A percentile compares a stretch with the other conserved stretches of the same genome.
Conservation (phyloP, 2,329 filamentous ascomycete species). For the Colletotrichum karsti region DNA sequence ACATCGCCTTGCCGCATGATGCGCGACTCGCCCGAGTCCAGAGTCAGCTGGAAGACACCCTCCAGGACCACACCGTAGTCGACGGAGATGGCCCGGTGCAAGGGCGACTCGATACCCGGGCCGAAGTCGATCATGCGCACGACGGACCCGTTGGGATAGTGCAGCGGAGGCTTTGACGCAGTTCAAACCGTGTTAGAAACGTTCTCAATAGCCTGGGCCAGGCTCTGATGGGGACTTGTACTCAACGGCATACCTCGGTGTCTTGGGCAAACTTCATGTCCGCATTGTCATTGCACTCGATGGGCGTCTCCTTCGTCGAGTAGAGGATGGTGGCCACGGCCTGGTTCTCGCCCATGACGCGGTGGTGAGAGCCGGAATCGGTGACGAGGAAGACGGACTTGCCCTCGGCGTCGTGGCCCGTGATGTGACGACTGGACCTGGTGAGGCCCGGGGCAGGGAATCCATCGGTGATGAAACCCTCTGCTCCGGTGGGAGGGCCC, state of each 20-base stretch:
- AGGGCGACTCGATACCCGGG: conserved; percentile 33
- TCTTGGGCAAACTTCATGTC: conserved; percentile 24
- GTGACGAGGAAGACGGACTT: conserved; percentile 35
- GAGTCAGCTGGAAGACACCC: conserved; percentile 57
- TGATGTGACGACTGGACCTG: neutral
- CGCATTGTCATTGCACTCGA: conserved; percentile 33
- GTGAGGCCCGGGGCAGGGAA: neutral
- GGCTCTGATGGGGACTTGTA: too few species aligned
- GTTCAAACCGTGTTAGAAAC: too few species aligned
- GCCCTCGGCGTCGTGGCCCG: conserved; percentile 2
- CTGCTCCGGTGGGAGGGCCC: too few species aligned
- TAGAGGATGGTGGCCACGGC: conserved; percentile 38
- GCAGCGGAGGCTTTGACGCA: too few species aligned
- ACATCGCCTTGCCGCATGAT: conserved; percentile 59
- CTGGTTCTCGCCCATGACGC: conserved; percentile 32
- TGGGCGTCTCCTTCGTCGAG: conserved; percentile 35
- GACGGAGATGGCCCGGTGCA: conserved; percentile 62
- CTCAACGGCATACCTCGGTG: too few species aligned
- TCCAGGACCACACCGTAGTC: conserved; percentile 65
- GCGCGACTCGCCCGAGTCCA: conserved; percentile 59
- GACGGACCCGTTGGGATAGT: too few species aligned
- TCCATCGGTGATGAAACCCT: too few species aligned
- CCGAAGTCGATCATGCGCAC: neutral
- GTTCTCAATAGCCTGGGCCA: too few species aligned
- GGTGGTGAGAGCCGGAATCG: conserved; percentile 37